Base-by-base conservation (phyloP, 169 alveolate species). In the Plasmodium adleri region DNA sequence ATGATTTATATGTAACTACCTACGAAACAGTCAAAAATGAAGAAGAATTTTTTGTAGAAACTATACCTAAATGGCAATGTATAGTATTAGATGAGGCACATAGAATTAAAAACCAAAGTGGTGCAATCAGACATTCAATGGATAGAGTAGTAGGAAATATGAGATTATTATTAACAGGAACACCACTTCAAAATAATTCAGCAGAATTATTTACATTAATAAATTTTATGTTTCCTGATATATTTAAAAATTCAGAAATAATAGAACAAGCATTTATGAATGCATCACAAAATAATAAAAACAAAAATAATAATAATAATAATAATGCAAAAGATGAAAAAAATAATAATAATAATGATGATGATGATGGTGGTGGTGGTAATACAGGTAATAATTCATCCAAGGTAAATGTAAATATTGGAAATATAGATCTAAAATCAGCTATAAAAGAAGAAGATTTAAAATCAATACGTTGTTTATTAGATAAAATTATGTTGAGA, bases 31-130 rank as follows among this genome's bases (percentile, higher is more conserved):
- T 96, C 28, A 95, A 92, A 92, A 94, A 95, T 92, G 98, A 95
- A 64, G 99, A 97, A 94, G 96, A 92, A 47, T 95, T 97, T 85
- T 95, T 95, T 60, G 97, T 94, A 60, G 97, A 96, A 74, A 94
- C 96, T 0, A 90, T 95, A 24, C 95, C 95, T 60, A 63, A 96
- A 13, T 98, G 99, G 99, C 98, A 96, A 89, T 97, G 99, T 88
- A 97, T 98, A 95, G 97, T 97, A 15, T 93, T 97, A 62, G 99
- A 98, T 92, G 99, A 99, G 95, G 99, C 99, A 45, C 99, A 99
- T 90, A 98, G 99, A 71, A 98, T 98, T 78, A 99, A 99, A 97
- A 99, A 98, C 78, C 98, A 97, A 66, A 88, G 97, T 17, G 98
- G 98, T 28, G 96, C 97, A n/a, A 93, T 97, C 17, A 96, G 99